Conservation (phyloP, 1,284 basidiomycete species). For the Exobasidium rhododendri region DNA sequence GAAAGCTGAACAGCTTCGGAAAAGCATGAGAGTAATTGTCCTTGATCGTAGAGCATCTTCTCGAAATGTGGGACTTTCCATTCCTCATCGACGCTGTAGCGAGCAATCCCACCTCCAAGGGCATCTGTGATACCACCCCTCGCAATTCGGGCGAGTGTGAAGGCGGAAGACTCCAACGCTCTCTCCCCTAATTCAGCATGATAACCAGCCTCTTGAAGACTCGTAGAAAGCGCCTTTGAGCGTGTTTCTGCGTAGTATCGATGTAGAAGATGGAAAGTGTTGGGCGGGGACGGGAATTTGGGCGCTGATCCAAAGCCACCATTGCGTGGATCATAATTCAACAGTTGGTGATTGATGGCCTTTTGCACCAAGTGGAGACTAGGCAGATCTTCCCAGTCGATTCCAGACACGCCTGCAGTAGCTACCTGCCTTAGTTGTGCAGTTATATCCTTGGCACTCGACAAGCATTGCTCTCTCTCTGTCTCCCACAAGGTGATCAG, state of each 20-base stretch:
- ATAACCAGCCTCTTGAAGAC: constrained; percentile 25
- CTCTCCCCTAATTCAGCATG: not conserved
- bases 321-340: constrained; percentile 26
- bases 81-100: constrained; percentile 59
- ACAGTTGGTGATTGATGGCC: constrained; percentile 27
- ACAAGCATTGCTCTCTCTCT: constrained; percentile 8
- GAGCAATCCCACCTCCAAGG: constrained; percentile 58
- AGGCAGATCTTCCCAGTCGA: constrained; percentile 29
- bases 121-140: constrained; percentile 59
- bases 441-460: constrained; percentile 10
- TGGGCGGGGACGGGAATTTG: constrained; percentile 56
- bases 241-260: constrained; percentile 21
- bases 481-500: constrained; percentile 33
- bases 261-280: constrained; percentile 47
- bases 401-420: constrained; percentile 24
- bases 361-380: constrained; percentile 20
- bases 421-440: constrained; percentile 10
- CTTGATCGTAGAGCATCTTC: constrained; percentile 61
- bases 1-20: constrained; percentile 44
- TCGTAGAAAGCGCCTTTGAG: constrained; percentile 10
- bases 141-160: constrained; percentile 54
- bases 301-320: constrained; percentile 53
- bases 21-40: constrained; percentile 54
- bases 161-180: constrained; percentile 28
- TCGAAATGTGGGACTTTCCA: constrained; percentile 61